Base-by-base conservation (phyloP, 306 rosid genomes). In the Glycyrrhiza uralensis region DNA sequence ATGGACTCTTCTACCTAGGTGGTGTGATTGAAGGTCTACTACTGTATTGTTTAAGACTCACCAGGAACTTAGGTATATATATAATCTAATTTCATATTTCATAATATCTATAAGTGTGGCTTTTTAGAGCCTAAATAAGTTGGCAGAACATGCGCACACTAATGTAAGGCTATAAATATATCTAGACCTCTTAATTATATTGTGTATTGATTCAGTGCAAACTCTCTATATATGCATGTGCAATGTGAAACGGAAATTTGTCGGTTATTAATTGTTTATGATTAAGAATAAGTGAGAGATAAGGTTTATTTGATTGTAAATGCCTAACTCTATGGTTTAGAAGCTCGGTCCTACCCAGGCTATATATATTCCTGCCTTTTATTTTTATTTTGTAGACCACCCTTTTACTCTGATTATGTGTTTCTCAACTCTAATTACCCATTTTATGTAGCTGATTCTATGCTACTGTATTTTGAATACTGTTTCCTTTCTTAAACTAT, bases 301-400 rank as follows among this genome's bases (percentile, higher is more conserved):
- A 44, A 60, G 41, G 32, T 80, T 74, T 36, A n/a, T 30, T 82
- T 69, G 78, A 77, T 83, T 82, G 82, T 81, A 63, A 67, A 83
- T n/a, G 83, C 85, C 85, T 68, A 79, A 76, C 18, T 81, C 86
- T 85, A 83, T 76, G 78, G 56, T 71, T 72, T 75, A 84, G 80
- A 79, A 38, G 29, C 71, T 74, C 41, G 28, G 12, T 75, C 76
- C 81, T 71, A 78, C 74, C 75, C 56, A 63, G 63, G 79, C 84
- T n/a, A n/a, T 83, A 80, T 69, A 78, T 85, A 82, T 84, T 79
- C 83, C 87, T 72, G 76, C 74, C 74, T 74, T 4, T 55, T 67
- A 87, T n/a, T n/a, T n/a, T n/a, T n/a, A n/a, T n/a, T n/a, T n/a
- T n/a, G n/a, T n/a, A n/a, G 88, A 79, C 96, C 90, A 79, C 82